Percentiles rank a stretch among this genome's conserved stretches.
Conservation (phyloP, 163 green algal genomes). For the Prototheca wickerhamii region DNA sequence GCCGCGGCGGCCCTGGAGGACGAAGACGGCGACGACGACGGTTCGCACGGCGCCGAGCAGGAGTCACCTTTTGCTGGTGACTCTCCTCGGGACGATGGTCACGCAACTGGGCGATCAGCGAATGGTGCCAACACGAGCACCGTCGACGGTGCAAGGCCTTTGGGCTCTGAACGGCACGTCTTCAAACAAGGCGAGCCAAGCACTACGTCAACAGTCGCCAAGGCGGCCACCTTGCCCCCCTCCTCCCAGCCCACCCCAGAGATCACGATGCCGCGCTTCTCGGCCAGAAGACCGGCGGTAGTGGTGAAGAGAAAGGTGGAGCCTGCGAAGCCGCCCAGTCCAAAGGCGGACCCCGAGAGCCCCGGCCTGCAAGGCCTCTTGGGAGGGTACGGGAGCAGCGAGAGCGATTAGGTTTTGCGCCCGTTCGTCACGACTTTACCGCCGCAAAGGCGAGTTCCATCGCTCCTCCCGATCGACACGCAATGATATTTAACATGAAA, state of each 20-base stretch:
- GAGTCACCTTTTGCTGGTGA: background rate
- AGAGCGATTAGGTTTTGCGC: background rate
- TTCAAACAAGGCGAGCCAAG: too few species aligned
- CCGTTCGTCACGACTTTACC: too few species aligned
- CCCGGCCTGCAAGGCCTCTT: background rate
- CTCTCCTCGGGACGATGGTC: too few species aligned
- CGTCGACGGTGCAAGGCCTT: too few species aligned
- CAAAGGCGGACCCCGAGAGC: background rate
- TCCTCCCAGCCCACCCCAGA: too few species aligned
- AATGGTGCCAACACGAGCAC: too few species aligned
- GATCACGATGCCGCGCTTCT: background rate
- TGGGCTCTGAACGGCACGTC: too few species aligned
- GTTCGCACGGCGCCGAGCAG: background rate
- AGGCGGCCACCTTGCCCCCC: too few species aligned
- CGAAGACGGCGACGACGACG: background rate
- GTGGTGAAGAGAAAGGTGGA: background rate
- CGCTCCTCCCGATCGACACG: too few species aligned
- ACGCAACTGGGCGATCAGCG: too few species aligned
- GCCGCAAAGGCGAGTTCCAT: too few species aligned
- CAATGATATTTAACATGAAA: too few species aligned
- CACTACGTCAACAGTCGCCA: background rate
- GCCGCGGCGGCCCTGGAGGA: background rate
- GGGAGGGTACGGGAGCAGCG: background rate
- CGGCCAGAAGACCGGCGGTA: background rate
- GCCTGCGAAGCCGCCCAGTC: background rate